These are phyloP conservation scores for Xylaria acuta DNA, from an alignment of 495 filamentous ascomycete species.

Conservation along the genomic window DNA sequence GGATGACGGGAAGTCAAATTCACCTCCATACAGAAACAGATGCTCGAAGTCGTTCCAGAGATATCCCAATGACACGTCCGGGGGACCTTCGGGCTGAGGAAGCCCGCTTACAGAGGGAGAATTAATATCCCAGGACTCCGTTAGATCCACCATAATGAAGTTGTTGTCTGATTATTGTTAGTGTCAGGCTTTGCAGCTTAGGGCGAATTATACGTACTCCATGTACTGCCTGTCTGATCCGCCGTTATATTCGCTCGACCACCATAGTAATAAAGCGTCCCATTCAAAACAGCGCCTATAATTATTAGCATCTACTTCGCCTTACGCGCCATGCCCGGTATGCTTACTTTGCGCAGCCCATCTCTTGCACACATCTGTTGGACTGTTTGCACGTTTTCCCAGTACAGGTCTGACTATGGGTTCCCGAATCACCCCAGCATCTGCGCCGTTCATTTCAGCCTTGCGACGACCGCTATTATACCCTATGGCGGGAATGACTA, in stretches of 20 bases:
- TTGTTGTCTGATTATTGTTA: conserved; percentile 64
- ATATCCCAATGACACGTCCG: conserved; percentile 71
- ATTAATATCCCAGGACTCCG: conserved; percentile 68
- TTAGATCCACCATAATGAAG: conserved; percentile 70
- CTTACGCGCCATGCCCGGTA: not conserved
- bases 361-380: conserved; percentile 66
- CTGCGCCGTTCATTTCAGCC: conserved; percentile 48
- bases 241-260: conserved; percentile 61
- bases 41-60: conserved; percentile 73
- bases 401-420: conserved; percentile 37
- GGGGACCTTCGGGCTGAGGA: conserved; percentile 69
- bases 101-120: conserved; percentile 67
- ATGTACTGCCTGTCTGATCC: conserved; percentile 63
- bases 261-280: conserved; percentile 78
- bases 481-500: conserved; percentile 56
- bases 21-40: conserved; percentile 74
- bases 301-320: conserved; percentile 25
- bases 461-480: conserved; percentile 45
- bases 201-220: conserved; percentile 60
- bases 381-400: conserved; percentile 49
- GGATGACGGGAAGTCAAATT: conserved; percentile 64
- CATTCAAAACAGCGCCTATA: conserved; percentile 65
- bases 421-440: conserved; percentile 51
- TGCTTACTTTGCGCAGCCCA: conserved; percentile 70
- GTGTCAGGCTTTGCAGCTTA: not conserved